Conservation (phyloP, 2,329 filamentous ascomycete genomes). For the Alternaria novae-zelandiae region DNA sequence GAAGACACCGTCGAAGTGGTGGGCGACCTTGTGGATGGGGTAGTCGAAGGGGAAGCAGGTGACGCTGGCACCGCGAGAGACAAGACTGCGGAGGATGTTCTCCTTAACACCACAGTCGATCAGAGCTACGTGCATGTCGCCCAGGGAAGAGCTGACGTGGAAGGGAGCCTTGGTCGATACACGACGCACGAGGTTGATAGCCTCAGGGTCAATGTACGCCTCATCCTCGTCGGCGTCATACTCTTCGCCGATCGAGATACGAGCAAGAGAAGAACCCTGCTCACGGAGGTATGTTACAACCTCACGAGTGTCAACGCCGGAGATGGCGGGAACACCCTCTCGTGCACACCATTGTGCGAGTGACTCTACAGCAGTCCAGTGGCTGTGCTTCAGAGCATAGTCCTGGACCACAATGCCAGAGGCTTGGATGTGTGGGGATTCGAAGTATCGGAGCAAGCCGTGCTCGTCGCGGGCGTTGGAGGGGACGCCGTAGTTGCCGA, state of each 20-base stretch:
- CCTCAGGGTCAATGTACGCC: slow-evolving; percentile 90
- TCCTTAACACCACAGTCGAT: slow-evolving; percentile 99
- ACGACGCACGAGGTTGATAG: slow-evolving; percentile 94
- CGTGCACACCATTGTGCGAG: slow-evolving; percentile 93
- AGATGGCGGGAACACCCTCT: slow-evolving; percentile 94
- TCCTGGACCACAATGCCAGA: slow-evolving; percentile 95
- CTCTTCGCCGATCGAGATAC: slow-evolving; percentile 94
- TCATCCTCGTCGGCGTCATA: slow-evolving; percentile 99
- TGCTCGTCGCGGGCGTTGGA: slow-evolving; percentile 83
- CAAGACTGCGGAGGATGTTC: slow-evolving; percentile 95
- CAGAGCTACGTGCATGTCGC: slow-evolving; percentile 88
- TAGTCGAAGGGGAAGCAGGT: slow-evolving; percentile 97
- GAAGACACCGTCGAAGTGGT: slow-evolving; percentile 98
- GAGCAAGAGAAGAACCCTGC: slow-evolving; percentile 92
- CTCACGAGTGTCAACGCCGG: slow-evolving; percentile 93
- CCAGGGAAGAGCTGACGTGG: slow-evolving; percentile 84
- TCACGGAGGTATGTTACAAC: slow-evolving; percentile 97
- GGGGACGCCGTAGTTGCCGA: slow-evolving; percentile 98
- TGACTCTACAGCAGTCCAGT: slow-evolving; percentile 98
- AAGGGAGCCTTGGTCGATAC: slow-evolving; percentile 99
- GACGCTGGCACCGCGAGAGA: slow-evolving; percentile 87
- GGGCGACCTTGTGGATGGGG: slow-evolving; percentile 96
- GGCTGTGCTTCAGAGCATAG: slow-evolving; percentile 90
- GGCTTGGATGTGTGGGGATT: slow-evolving; percentile 96
- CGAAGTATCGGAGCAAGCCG: slow-evolving; percentile 95